Percentiles rank a stretch among this genome's conserved stretches.
Evolutionary conservation across 2,329 filamentous ascomycete genomes (phyloP).

Genomic region (Zymoseptoria passerinii): DNA sequence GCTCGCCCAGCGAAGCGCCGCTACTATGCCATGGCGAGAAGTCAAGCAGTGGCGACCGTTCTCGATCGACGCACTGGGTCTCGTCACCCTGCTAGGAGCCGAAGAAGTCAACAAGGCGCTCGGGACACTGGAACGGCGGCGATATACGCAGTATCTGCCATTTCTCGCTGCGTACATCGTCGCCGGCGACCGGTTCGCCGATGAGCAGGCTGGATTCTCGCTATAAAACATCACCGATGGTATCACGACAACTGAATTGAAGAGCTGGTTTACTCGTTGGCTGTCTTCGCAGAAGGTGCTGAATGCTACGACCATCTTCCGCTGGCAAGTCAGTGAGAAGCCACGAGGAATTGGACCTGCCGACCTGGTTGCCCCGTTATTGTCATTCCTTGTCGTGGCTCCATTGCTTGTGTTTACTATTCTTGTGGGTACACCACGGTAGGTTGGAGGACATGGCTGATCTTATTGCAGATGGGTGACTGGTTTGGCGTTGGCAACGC

Average conservation of each 20-base stretch:
- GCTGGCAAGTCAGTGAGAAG: neutral
- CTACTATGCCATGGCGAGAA: neutral
- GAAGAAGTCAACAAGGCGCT: slow-evolving; percentile 9
- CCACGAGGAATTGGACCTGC: neutral
- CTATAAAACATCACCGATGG: slow-evolving; percentile 13
- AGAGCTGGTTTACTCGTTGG: slow-evolving; percentile 9
- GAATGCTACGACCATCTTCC: slow-evolving; percentile 7
- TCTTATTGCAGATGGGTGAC: neutral
- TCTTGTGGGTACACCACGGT: neutral
- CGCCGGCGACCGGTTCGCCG: slow-evolving; percentile 8
- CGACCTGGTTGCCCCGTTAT: neutral
- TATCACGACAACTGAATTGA: slow-evolving; percentile 7
- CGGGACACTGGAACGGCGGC: slow-evolving; percentile 5
- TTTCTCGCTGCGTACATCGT: slow-evolving; percentile 8
- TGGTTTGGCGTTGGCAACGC: slow-evolving; percentile 8
- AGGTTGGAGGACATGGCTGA: neutral
- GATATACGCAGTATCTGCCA: slow-evolving; percentile 10
- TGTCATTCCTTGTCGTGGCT: neutral
- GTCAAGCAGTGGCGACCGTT: slow-evolving; percentile 6
- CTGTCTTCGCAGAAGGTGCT: slow-evolving; percentile 4
- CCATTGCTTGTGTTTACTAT: slow-evolving; percentile 1
- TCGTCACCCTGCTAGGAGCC: slow-evolving; percentile 11
- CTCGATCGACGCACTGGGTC: slow-evolving; percentile 10
- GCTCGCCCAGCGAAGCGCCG: neutral
- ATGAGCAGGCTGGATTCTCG: slow-evolving; percentile 6